A percentile compares a stretch with the other conserved stretches of the same genome.
Evolutionary conservation across 2,329 filamentous ascomycete species (phyloP).

Genomic region (Phialophora chinensis): DNA sequence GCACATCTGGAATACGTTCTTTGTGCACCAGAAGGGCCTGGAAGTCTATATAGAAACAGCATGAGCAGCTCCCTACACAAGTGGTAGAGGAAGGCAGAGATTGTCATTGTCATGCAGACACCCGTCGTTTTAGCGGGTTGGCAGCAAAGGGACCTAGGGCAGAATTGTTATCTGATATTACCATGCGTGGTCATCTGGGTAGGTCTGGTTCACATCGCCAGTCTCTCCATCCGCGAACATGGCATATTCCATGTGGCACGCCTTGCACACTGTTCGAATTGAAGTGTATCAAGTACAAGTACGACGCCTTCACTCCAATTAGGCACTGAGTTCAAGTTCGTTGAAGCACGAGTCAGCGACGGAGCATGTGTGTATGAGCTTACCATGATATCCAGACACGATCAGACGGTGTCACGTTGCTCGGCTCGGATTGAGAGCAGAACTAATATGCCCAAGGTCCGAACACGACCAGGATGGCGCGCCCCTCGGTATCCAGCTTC

Average conservation of each 20-base stretch:
- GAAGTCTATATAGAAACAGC: slow-evolving; percentile 21
- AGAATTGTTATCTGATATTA: slow-evolving; percentile 52
- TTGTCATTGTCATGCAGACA: slow-evolving; percentile 59
- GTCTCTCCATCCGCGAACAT: neutral
- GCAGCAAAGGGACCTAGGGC: slow-evolving; percentile 29
- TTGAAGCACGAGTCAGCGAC: neutral
- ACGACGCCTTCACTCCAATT: neutral
- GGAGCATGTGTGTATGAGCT: no score
- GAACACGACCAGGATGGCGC: neutral
- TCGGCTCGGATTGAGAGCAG: neutral
- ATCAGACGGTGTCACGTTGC: neutral
- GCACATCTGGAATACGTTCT: slow-evolving; percentile 26
- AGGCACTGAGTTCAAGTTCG: neutral
- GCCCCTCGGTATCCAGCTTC: neutral
- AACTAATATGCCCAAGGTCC: neutral
- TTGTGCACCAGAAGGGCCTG: slow-evolving; percentile 25
- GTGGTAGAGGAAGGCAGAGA: no score
- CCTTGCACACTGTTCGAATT: slow-evolving; percentile 43
- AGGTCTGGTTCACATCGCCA: slow-evolving; percentile 58
- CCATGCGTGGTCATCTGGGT: slow-evolving; percentile 53
- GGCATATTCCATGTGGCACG: slow-evolving; percentile 41
- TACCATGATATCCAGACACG: neutral
- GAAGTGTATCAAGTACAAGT: neutral
- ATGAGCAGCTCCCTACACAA: neutral
- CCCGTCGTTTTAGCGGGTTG: slow-evolving; percentile 52